phyloP scores from a whole-genome alignment of 305 asterid species.

The Withania somnifera region DNA sequence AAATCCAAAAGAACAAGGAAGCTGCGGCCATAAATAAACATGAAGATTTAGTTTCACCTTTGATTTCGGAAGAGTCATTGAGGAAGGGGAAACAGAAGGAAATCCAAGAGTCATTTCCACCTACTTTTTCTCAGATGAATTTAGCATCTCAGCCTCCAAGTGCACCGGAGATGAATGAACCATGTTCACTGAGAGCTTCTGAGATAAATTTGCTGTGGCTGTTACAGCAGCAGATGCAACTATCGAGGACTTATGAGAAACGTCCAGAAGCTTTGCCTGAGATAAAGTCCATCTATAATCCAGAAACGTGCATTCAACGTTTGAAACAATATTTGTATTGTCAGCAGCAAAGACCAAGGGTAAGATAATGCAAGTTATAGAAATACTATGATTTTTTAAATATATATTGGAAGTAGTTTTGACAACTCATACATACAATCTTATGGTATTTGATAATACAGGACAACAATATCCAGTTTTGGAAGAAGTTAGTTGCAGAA shows the following conservation, averaged over 20 bases:
- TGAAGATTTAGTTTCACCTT: neutral
- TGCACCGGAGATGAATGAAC: neutral
- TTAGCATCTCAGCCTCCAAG: neutral
- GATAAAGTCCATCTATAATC: constrained; percentile 16
- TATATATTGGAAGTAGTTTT: neutral
- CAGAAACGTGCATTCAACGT: constrained; percentile 36
- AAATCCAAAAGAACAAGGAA: neutral
- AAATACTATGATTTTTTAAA: neutral
- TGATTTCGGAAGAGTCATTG: neutral
- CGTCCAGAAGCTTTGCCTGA: neutral
- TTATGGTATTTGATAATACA: constrained; percentile 8
- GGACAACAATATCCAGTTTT: constrained; percentile 44
- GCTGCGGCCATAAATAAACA: neutral
- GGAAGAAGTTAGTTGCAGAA: constrained; percentile 39
- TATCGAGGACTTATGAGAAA: neutral
- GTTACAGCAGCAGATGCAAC: neutral
- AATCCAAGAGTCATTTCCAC: neutral
- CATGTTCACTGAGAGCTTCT: neutral
- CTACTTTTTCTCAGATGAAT: neutral
- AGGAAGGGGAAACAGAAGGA: neutral
- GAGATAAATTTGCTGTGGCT: neutral
- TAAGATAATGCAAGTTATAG: constrained; percentile 10
- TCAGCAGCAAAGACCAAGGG: constrained; percentile 39
- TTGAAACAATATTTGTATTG: neutral
- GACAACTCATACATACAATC: neutral